Evolutionary conservation across 2,329 filamentous ascomycete genomes (phyloP), one percentile per base, ranked within the genome.

Genomic region (Stemphylium vesicarium): DNA sequence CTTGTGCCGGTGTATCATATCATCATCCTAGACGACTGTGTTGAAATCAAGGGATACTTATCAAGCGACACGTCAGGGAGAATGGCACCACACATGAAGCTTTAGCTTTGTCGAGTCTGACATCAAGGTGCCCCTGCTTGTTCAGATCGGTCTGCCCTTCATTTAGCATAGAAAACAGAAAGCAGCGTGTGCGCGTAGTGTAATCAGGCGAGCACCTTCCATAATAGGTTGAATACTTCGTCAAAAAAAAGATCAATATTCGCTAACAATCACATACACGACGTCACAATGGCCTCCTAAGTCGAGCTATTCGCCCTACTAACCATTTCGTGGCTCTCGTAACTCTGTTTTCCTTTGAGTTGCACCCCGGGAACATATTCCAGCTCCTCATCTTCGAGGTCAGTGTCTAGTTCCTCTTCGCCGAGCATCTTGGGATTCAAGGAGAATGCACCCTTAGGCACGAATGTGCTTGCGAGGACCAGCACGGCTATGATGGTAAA

Each of bases 401-500:
- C 69, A 15, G 64, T 64, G 13, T 79, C 75, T 40, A 80, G 49
- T 1, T 65, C 45, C 53, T 78, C 73, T n/a, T 76, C 74, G 33
- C 70, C 72, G 16, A 80, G 66, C 56, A 78, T 74, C 62, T 71
- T 66, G 0, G 79, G 81, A 45, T 82, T 83, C 33, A 81, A 65
- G 1, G 73, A 61, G 10, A 77, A 72, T 0, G 80, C 70, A 1
- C 80, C 79, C 57, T 74, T 75, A 0, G 80, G 80, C 10, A 82
- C 75, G 38, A 82, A 79, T 0, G 79, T 81, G 12, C 79, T 74
- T 0, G 70, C 68, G 24, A 82, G 63, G 10, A 82, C 75, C 22
- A 81, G 56, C 0, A 67, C 69, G 7, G 68, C 69, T 29, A 82
- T 73, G 11, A 82, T 65, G 0, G 79, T 79, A 52, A 80, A 81